Conservation (phyloP, 164 flowering plant genomes). For the Vitis labrusca region DNA sequence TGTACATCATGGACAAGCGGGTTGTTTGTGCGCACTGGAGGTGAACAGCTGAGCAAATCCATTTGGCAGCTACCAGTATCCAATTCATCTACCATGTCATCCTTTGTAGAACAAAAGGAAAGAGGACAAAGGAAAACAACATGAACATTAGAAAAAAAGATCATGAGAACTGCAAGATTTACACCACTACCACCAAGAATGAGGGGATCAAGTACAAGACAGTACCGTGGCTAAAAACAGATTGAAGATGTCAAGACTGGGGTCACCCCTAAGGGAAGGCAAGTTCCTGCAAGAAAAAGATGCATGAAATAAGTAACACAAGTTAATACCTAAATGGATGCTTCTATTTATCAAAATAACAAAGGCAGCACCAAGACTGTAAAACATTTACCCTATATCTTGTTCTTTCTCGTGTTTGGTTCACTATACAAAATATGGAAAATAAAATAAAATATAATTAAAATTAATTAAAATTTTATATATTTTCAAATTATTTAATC, state of each 20-base stretch:
- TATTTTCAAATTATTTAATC: no score
- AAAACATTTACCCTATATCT: background rate
- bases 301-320: background rate
- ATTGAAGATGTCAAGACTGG: slow-evolving; percentile 1
- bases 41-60: slow-evolving; percentile 7
- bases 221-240: background rate
- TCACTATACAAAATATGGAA: no score
- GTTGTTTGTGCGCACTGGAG: slow-evolving; percentile 15
- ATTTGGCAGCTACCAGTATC: background rate
- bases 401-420: no score
- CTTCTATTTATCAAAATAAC: background rate
- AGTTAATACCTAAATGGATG: background rate
- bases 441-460: no score
- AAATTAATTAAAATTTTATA: no score
- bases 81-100: background rate
- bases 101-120: background rate
- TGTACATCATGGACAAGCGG: slow-evolving; percentile 9
- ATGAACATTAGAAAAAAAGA: background rate
- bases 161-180: background rate
- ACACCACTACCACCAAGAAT: background rate
- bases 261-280: background rate
- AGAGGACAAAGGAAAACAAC: background rate
- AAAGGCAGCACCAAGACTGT: background rate
- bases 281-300: background rate
- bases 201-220: background rate